Percentiles rank a stretch among this genome's conserved stretches.
These are phyloP conservation scores for Aureobasidium uvarum DNA, from an alignment of 2,329 filamentous ascomycete species.

Conservation along the genomic window DNA sequence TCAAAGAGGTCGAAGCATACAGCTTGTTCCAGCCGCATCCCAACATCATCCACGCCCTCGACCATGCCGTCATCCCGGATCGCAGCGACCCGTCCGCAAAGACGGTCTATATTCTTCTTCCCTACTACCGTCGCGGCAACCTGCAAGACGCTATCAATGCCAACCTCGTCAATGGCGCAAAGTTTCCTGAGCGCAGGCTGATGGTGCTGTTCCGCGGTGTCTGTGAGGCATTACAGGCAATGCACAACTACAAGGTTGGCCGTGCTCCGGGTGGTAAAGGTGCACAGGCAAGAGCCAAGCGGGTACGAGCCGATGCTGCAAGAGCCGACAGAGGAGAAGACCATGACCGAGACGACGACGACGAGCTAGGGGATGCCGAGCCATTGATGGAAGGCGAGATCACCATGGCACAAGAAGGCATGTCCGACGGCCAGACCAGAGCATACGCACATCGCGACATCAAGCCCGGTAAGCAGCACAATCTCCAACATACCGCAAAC, in stretches of 20 bases:
- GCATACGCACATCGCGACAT: conserved; percentile 96
- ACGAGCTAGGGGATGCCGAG: conserved; percentile 72
- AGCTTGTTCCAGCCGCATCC: conserved; percentile 77
- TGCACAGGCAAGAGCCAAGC: conserved; percentile 55
- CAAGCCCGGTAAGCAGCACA: conserved; percentile 70
- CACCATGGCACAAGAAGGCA: conserved; percentile 63
- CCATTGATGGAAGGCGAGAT: conserved; percentile 81
- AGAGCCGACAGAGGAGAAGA: conserved; percentile 52
- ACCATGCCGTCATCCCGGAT: conserved; percentile 78
- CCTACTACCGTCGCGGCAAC: conserved; percentile 93
- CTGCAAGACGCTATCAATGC: conserved; percentile 98
- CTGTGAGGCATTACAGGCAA: conserved; percentile 78
- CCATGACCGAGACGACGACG: conserved; percentile 50
- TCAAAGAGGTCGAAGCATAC: conserved; percentile 98
- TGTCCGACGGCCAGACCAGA: conserved; percentile 65
- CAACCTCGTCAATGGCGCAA: conserved; percentile 91
- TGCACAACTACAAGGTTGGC: conserved; percentile 81
- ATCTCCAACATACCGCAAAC: background rate
- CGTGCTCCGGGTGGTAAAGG: conserved; percentile 53
- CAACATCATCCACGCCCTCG: conserved; percentile 82
- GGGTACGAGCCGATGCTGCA: conserved; percentile 55
- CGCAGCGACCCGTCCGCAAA: conserved; percentile 66
- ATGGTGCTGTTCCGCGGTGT: conserved; percentile 92
- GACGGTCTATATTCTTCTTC: conserved; percentile 93
- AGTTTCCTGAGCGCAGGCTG: conserved; percentile 81